phyloP scores from a whole-genome alignment of 1,284 basidiomycete genomes.

The Ganoderma sinense region DNA sequence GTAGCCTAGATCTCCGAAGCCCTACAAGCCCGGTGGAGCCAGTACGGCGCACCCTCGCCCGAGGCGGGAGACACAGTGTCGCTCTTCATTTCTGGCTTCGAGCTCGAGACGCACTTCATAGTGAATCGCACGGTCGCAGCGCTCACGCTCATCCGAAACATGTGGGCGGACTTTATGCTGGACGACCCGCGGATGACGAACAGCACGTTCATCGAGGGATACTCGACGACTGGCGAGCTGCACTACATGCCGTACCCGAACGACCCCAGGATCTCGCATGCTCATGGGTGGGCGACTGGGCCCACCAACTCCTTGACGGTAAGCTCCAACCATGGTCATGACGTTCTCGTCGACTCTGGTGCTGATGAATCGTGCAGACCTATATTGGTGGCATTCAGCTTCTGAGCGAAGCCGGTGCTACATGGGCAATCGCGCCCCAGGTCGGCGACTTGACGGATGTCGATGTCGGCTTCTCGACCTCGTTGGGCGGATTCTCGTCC shows the following conservation, averaged over 20 bases:
- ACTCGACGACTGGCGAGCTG: constrained; percentile 25
- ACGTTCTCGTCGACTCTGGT: not conserved
- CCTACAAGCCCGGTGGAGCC: constrained; percentile 26
- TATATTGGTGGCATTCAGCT: constrained; percentile 28
- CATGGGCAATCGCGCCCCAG: constrained; percentile 26
- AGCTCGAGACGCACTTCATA: constrained; percentile 29
- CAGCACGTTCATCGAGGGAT: constrained; percentile 33
- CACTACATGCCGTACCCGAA: constrained; percentile 31
- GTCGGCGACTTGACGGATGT: constrained; percentile 23
- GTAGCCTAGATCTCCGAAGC: constrained; percentile 21
- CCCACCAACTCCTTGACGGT: constrained; percentile 29
- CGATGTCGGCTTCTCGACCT: constrained; percentile 26
- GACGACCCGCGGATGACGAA: constrained; percentile 33
- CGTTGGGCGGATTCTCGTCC: constrained; percentile 25
- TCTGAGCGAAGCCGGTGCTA: constrained; percentile 25
- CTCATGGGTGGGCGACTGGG: constrained; percentile 30
- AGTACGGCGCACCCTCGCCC: constrained; percentile 28
- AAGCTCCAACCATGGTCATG: not conserved
- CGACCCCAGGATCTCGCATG: constrained; percentile 31
- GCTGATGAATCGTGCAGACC: constrained; percentile 9
- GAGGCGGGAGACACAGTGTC: constrained; percentile 29
- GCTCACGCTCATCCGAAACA: constrained; percentile 26
- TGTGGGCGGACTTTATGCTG: constrained; percentile 33
- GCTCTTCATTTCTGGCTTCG: constrained; percentile 28
- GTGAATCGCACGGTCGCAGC: constrained; percentile 26